Evolutionary conservation across 2,329 filamentous ascomycete genomes (phyloP), one percentile per base, ranked within the genome.

Genomic region (Leptographium galeiforme): DNA sequence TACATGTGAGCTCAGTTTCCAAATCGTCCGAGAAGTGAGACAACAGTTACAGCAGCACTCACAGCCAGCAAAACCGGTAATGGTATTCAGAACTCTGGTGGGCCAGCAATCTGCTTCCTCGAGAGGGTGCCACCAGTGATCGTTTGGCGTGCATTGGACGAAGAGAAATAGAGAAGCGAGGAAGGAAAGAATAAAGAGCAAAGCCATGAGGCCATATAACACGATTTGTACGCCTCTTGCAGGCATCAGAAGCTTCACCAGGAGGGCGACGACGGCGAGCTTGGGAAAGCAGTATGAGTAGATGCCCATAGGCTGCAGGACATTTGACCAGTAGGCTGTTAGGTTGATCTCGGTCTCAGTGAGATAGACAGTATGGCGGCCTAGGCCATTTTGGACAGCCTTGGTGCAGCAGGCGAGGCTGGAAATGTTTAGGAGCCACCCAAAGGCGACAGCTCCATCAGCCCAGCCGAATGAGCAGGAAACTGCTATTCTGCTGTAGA

Each of bases 251-350:
- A 50, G 16, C n/a, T 33, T 40, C 14, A 50, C 19, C 18, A 50
- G 8, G 8, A 50, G 48, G 30, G 19, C 48, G 25, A 30, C 36
- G 19, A 50, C 19, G 8, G 38, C 48, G 6, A 50, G 38, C 30
- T 50, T 50, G 10, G 48, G 48, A 41, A 50, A 50, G 19, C 48
- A 50, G 36, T 50, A 50, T n/a, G 48, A 41, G 25, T 41, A 50
- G 13, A 50, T 43, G 36, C 48, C 48, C 36, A 50, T 50, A 2
- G 48, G 48, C 38, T 50, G 36, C 38, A 50, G 39, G 19, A 50
- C 14, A 8, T 41, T 43, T 2, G 48, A 10, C 48, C 48, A 50
- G 25, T 32, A 50, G 10, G 48, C 18, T 16, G 48, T 50, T 1
- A 25, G 14, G 48, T 50, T 41, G 39, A 50, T 50, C 18, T 50